Evolutionary conservation across 2,329 filamentous ascomycete species (phyloP), one percentile per base, ranked within the genome.

Genomic region (Zarea fungicola): DNA sequence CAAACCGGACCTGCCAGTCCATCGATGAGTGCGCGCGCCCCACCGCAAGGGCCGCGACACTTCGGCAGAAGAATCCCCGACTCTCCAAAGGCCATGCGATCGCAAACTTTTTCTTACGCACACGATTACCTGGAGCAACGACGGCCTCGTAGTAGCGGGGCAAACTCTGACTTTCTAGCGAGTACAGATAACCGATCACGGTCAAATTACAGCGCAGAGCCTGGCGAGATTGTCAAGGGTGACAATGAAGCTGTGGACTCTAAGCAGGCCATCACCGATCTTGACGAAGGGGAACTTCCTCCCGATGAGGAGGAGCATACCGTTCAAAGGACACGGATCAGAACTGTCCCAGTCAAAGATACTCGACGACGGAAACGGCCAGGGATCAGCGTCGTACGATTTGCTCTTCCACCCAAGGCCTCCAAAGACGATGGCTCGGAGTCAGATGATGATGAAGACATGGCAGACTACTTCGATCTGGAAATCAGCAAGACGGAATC

Each of bases 371-470:
- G 61, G 9, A 63, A 58, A 50, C 58, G 52, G n/a, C 61, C 62
- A 6, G 47, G 44, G 13, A 51, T 73, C 11, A 58, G 60, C 13
- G 60, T 64, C 16, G 65, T 69, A 6, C 66, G 62, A 42, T 69
- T 75, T 42, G 61, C 65, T 18, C 42, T 76, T 19, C 71, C 73
- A 3, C 60, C 64, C 7, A 72, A 68, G 50, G 60, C 62, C 44
- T 54, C 60, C 1, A 55, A 57, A 19, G 62, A 66, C 29, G 61
- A 65, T 42, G 62, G 62, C 31, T 66, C 65, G 2, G 74, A 76
- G 39, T 79, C 76, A 0, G 77, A 81, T 43, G 76, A 81, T 36
- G 78, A 82, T 49, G 78, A 81, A 41, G 75, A 78, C 37, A 76
- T 81, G 66, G 77, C 73, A 16, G 76, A 78, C 44, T 77, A 77